These are phyloP conservation scores for Xylaria bambusicola DNA, from an alignment of 495 filamentous ascomycete species.

Conservation along the genomic window DNA sequence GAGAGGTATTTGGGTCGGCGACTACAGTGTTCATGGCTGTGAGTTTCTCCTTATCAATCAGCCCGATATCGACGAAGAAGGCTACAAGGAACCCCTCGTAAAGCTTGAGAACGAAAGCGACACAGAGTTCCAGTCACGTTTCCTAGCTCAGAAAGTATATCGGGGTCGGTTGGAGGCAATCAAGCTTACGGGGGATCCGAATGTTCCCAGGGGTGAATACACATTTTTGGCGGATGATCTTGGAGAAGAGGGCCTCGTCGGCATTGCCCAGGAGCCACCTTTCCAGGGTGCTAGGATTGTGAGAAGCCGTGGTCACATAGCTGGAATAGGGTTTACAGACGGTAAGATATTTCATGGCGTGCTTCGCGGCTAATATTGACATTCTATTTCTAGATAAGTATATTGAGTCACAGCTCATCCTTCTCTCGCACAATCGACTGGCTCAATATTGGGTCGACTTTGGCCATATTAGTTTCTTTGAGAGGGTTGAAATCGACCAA, in stretches of 20 bases:
- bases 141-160: constrained; percentile 43
- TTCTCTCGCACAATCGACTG: constrained; percentile 73
- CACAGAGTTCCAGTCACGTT: constrained; percentile 42
- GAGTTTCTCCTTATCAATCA: constrained; percentile 85
- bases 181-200: constrained; percentile 88
- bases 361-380: not conserved
- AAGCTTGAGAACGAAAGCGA: constrained; percentile 39
- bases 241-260: constrained; percentile 56
- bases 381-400: constrained; percentile 62
- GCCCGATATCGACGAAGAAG: constrained; percentile 47
- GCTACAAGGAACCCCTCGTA: constrained; percentile 32
- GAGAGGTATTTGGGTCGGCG: constrained; percentile 89
- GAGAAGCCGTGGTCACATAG: constrained; percentile 73
- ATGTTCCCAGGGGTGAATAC: constrained; percentile 82
- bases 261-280: constrained; percentile 61
- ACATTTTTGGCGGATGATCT: constrained; percentile 81
- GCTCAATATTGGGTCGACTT: constrained; percentile 83
- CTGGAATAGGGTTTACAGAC: constrained; percentile 64
- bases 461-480: constrained; percentile 78
- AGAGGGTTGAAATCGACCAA: constrained; percentile 73
- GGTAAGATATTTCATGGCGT: constrained; percentile 52
- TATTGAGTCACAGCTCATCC: constrained; percentile 72
- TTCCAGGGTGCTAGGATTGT: constrained; percentile 80
- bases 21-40: constrained; percentile 84
- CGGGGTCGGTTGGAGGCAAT: constrained; percentile 71